phyloP scores from a whole-genome alignment of 2,329 filamentous ascomycete species.

The Monilinia aucupariae region DNA sequence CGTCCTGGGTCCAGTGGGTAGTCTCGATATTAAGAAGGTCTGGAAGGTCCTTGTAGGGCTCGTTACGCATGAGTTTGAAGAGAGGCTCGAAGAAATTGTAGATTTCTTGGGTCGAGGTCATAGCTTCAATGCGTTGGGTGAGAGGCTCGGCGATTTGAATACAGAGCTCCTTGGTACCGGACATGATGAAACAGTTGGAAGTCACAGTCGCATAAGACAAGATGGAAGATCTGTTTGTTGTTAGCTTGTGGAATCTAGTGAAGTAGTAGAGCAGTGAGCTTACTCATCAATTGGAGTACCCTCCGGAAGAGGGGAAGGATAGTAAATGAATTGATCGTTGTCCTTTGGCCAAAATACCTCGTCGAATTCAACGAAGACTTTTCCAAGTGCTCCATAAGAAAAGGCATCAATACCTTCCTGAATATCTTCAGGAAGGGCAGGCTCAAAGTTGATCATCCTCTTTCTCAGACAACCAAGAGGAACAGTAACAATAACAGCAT shows the following conservation, averaged over 20 bases:
- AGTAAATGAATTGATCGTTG: constrained; percentile 43
- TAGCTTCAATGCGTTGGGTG: constrained; percentile 42
- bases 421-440: constrained; percentile 37
- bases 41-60: constrained; percentile 41
- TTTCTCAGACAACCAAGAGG: constrained; percentile 39
- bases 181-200: constrained; percentile 42
- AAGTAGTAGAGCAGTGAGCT: background rate
- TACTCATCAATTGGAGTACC: constrained; percentile 33
- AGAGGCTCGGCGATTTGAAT: constrained; percentile 42
- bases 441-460: constrained; percentile 39
- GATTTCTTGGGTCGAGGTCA: constrained; percentile 37
- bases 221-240: constrained; percentile 30
- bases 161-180: constrained; percentile 39
- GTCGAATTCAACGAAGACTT: constrained; percentile 41
- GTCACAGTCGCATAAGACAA: constrained; percentile 42
- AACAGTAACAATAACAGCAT: constrained; percentile 39
- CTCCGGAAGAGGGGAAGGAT: constrained; percentile 36
- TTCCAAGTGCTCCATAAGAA: constrained; percentile 41
- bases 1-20: constrained; percentile 42
- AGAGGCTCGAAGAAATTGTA: constrained; percentile 42
- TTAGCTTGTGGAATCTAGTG: background rate
- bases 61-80: constrained; percentile 41
- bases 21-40: constrained; percentile 39
- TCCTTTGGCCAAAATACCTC: constrained; percentile 43
- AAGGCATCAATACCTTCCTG: constrained; percentile 37